These are phyloP conservation scores for Penicillium coffeae DNA, from an alignment of 495 filamentous ascomycete species.

Conservation along the genomic window DNA sequence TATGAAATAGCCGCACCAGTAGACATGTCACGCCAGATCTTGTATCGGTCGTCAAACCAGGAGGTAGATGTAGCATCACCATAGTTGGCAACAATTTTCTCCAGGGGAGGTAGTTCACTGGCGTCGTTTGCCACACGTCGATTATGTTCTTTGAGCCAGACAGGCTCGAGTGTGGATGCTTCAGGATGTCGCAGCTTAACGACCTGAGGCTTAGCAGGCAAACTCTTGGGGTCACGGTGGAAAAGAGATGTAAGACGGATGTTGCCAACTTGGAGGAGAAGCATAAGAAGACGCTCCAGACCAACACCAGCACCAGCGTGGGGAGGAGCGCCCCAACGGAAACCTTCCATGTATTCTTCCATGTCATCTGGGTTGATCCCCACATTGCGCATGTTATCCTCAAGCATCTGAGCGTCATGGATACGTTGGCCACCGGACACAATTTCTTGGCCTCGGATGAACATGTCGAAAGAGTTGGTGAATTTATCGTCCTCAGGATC, in stretches of 20 bases:
- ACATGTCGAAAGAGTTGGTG: constrained; percentile 95
- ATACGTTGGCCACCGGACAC: constrained; percentile 89
- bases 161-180: constrained; percentile 65
- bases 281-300: constrained; percentile 80
- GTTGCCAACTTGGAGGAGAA: constrained; percentile 79
- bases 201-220: constrained; percentile 55
- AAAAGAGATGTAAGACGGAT: constrained; percentile 83
- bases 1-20: constrained; percentile 80
- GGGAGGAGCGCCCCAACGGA: constrained; percentile 83
- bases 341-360: constrained; percentile 85
- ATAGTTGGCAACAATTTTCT: constrained; percentile 83
- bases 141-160: constrained; percentile 48
- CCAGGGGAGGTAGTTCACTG: constrained; percentile 63
- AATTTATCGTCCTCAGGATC: constrained; percentile 66
- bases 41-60: constrained; percentile 78
- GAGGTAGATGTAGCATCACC: constrained; percentile 85
- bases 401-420: constrained; percentile 71
- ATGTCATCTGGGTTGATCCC: constrained; percentile 73
- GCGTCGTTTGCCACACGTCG: constrained; percentile 34
- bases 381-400: constrained; percentile 67
- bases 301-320: constrained; percentile 91
- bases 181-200: constrained; percentile 69
- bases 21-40: constrained; percentile 71
- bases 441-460: constrained; percentile 91
- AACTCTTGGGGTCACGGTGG: constrained; percentile 76